These are phyloP conservation scores for Neurospora intermedia DNA, from an alignment of 495 filamentous ascomycete species.

Conservation along the genomic window DNA sequence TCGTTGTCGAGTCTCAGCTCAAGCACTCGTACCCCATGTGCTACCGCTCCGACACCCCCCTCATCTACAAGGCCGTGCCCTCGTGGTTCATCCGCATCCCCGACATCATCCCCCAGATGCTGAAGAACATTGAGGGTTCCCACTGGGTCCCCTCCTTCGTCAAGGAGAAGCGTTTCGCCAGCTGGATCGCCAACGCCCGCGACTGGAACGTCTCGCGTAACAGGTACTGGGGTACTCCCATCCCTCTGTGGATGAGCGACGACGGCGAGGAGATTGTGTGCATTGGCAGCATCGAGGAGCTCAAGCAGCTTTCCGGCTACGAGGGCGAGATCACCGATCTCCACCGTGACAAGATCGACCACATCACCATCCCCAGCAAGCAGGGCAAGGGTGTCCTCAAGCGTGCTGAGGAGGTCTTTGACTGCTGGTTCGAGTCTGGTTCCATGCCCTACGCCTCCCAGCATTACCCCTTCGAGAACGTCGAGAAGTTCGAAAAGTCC, in stretches of 20 bases:
- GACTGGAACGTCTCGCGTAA: conserved; percentile 98
- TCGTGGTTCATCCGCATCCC: conserved; percentile 92
- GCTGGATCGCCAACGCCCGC: conserved; percentile 58
- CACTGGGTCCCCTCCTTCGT: conserved; percentile 93
- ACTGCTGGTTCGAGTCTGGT: conserved; percentile 85
- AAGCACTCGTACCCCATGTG: conserved; percentile 95
- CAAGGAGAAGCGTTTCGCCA: conserved; percentile 79
- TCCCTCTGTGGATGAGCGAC: conserved; percentile 87
- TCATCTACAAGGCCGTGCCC: conserved; percentile 90
- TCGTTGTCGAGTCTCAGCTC: conserved; percentile 83
- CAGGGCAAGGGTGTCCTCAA: conserved; percentile 76
- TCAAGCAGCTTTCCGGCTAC: conserved; percentile 79
- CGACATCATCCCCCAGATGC: conserved; percentile 78
- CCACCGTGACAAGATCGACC: conserved; percentile 88
- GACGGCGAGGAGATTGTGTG: conserved; percentile 81
- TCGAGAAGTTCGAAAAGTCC: conserved; percentile 62
- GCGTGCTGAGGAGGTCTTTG: conserved; percentile 85
- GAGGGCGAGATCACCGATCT: conserved; percentile 79
- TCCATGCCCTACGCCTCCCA: conserved; percentile 93
- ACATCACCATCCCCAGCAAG: conserved; percentile 92
- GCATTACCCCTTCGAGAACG: conserved; percentile 93
- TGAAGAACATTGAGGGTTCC: conserved; percentile 77
- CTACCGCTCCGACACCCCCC: conserved; percentile 86
- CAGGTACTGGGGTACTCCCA: conserved; percentile 95
- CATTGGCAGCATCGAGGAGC: conserved; percentile 74